phyloP scores from a whole-genome alignment of 164 flowering plant genomes.

The Litsea cubeba region DNA sequence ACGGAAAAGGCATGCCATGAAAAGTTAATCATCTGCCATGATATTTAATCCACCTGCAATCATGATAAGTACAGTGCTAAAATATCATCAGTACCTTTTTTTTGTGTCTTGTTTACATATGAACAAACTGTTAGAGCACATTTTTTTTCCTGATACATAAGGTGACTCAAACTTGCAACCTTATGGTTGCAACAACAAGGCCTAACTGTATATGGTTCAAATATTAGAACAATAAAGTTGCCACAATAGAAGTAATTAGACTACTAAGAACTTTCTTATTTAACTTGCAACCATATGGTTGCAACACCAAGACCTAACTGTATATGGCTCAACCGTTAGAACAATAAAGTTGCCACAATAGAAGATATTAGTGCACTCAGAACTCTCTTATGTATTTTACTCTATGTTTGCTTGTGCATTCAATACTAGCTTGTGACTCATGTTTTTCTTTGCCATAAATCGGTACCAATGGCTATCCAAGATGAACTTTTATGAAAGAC shows the following conservation, averaged over 20 bases:
- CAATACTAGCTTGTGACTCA: neutral
- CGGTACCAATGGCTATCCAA: neutral
- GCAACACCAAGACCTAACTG: too few relatives aligned
- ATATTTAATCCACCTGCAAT: constrained; percentile 1
- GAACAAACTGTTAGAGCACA: neutral
- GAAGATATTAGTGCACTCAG: too few relatives aligned
- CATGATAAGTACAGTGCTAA: neutral
- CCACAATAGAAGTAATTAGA: too few relatives aligned
- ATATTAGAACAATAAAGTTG: too few relatives aligned
- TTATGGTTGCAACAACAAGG: too few relatives aligned
- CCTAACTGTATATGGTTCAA: too few relatives aligned
- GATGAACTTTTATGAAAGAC: neutral
- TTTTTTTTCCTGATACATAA: too few relatives aligned
- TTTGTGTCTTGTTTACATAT: neutral
- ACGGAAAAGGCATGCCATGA: constrained; percentile 82
- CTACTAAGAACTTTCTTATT: too few relatives aligned
- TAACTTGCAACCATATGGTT: too few relatives aligned
- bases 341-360: too few relatives aligned
- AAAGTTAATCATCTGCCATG: constrained; percentile 41
- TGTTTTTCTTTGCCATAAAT: neutral
- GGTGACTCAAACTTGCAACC: too few relatives aligned
- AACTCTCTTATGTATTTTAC: neutral
- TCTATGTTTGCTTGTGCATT: neutral
- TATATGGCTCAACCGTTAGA: too few relatives aligned
- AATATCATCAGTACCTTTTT: neutral